phyloP scores from a whole-genome alignment of 495 filamentous ascomycete species.

The Tetracladium setigerum region DNA sequence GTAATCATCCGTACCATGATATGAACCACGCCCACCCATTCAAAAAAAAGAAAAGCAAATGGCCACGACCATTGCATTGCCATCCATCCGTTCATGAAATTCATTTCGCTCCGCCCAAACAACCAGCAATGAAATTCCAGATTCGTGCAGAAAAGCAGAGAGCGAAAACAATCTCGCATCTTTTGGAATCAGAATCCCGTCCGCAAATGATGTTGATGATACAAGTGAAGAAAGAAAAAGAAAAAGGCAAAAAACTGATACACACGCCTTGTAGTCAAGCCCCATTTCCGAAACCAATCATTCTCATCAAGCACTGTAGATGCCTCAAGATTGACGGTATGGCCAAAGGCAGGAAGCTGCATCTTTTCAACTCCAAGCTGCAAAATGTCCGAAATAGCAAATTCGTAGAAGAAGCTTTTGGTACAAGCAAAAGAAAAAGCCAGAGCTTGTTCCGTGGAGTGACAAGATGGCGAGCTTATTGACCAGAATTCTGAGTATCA shows the following conservation, averaged over 20 bases:
- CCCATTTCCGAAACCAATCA: not conserved
- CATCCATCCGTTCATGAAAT: slow-evolving; percentile 5
- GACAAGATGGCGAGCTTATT: slow-evolving; percentile 8
- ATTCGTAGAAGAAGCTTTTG: slow-evolving; percentile 16
- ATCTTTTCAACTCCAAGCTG: slow-evolving; percentile 2
- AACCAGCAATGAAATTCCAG: slow-evolving; percentile 9
- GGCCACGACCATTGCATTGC: too few relatives aligned
- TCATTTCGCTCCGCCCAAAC: slow-evolving; percentile 3
- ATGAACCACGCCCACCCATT: not conserved
- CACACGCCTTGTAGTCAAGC: not conserved
- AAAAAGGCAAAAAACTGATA: slow-evolving; percentile 2
- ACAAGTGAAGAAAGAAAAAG: slow-evolving; percentile 14
- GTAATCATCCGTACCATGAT: too few relatives aligned
- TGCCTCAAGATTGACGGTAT: not conserved
- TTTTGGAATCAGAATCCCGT: too few relatives aligned
- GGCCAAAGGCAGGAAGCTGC: not conserved
- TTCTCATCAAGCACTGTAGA: not conserved
- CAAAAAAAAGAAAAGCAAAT: not conserved
- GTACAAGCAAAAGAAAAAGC: slow-evolving; percentile 15
- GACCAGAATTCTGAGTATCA: slow-evolving; percentile 9
- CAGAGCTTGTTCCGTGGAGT: not conserved
- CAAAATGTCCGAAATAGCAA: slow-evolving; percentile 10
- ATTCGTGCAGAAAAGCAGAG: slow-evolving; percentile 13
- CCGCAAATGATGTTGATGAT: slow-evolving; percentile 15
- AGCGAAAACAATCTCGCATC: too few relatives aligned